Evolutionary conservation across 2,329 filamentous ascomycete species (phyloP), one percentile per base, ranked within the genome.

Genomic region (Diatrype stigma): DNA sequence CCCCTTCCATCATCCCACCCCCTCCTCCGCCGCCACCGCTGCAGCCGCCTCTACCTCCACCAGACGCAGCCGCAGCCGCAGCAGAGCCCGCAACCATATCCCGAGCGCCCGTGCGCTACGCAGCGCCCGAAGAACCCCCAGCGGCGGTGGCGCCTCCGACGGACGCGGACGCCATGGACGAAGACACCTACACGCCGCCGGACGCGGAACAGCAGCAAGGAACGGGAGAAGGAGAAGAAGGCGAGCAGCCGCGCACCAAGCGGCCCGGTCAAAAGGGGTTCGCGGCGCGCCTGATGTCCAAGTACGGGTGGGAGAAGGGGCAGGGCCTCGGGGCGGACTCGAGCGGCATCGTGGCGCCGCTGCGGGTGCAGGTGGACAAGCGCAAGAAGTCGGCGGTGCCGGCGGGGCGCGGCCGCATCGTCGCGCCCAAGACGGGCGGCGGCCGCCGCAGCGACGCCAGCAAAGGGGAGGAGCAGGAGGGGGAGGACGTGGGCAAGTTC

Each of bases 241-340:
- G 45, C 2, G 12, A 44, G 37, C 62, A 68, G 19, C 70, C 76
- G 30, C 81, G 82, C 35, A 86, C 85, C 40, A 81, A 75, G 51
- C 83, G 85, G 2, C 90, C 91, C 0, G 90, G 90, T 16, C 89
- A 96, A 68, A 81, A 85, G 57, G 89, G 86, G 47, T 96, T 96
- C 68, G 94, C 90, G 0, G 83, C 91, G 58, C 87, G 91, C 32
- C 81, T 97, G 50, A 90, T 99, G 84, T 81, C 84, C 54, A 97
- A 96, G 67, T 94, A 96, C 71, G 94, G 94, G 50, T 97, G 92
- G 89, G 86, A 85, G 34, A 87, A 92, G 63, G 94, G 94, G 22
- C 81, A 86, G 55, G 94, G 94, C 19, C 82, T 99, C 3, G 94
- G 94, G 58, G 91, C 90, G 16, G 81, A 86, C 55, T 84, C 84